Base-by-base conservation (phyloP, 805 yeast species). In the Debaryomyces tyrocola region DNA sequence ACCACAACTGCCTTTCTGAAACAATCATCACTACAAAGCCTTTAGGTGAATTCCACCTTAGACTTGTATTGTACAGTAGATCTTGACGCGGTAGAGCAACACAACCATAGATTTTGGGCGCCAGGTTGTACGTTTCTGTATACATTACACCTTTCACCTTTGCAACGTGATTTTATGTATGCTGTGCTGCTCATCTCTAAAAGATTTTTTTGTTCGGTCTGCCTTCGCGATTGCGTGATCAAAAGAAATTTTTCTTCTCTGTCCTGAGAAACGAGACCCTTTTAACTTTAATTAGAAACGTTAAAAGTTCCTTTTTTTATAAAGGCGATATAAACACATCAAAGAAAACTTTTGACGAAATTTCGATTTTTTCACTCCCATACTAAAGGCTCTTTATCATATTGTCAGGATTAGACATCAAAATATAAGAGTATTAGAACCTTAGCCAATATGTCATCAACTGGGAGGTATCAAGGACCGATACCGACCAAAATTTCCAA, bases 401-500 rank as follows among this genome's bases (percentile, higher is more conserved):
- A 24, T 24, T 24, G 10, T 17, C 18, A 24, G 10, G 5, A 24
- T 24, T 24, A 3, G 27, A 17, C 18, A 17, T 24, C 5, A 7
- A 24, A 24, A 2, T 9, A 24, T 24, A 7, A 24, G 27, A 6
- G 5, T 24, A 3, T 24, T 24, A 24, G 7, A 24, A 6, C 10
- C 27, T 24, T 24, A 17, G 27, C 10, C 27, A 33, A 33, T 11
- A 35, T 35, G 38, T 15, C 18, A 12, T 15, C 20, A 35, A 20
- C 10, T 6, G 38, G 38, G 38, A 20, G 20, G 20, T 40, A 33
- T 35, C 40, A 37, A 29, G 29, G 39, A 11, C 47, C 43, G n/a
- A 34, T 44, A 39, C 47, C 43, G 39, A 21, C 35, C 15, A 44
- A 33, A 21, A n/a, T 31, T 11, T 18, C 42, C 10, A 36, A 28